Base-by-base conservation (phyloP, 805 yeast species). In the Metschnikowia gruessii region DNA sequence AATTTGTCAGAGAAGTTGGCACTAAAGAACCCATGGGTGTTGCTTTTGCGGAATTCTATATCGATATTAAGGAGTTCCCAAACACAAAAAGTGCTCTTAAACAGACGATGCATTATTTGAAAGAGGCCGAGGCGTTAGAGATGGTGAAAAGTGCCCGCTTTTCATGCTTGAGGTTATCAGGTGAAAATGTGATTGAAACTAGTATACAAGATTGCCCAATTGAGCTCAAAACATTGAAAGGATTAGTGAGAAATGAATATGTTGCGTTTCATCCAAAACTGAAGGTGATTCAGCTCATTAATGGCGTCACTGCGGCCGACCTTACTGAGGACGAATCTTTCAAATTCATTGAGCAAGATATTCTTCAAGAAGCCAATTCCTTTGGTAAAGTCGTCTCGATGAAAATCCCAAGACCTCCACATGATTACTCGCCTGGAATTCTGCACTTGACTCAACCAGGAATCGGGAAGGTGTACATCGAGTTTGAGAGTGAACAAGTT, bases 401-500 rank as follows among this genome's bases (percentile, higher is more conserved):
- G 1, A 74, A 73, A 46, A 78, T 89, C 15, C 90, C 94, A 0
- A 72, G 76, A 53, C 90, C 83, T 0, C 81, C 58, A 50, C 76
- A 60, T 73, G 79, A 58, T 56, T 75, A 53, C 68, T 74, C 60
- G 45, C 78, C 65, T 46, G 76, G 67, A 40, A 49, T 69, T 30
- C 61, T 59, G 33, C 70, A 66, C 42, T 65, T 66, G 40, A 56
- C 66, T 3, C 69, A 71, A 31, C 73, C 84, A 2, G 87, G 86
- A 5, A 74, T 83, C 40, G 96, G 97, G 0, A 83, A 80, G 51
- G 74, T 89, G 0, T 89, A 74, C 61, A 79, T 87, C 18, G 80
- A 83, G 61, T 90, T 85, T 63, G 73, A 70, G 1, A 68, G 69
- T 11, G 64, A 70, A 1, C 76, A 76, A 1, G 64, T 66, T 2